Evolutionary conservation across 2,329 filamentous ascomycete species (phyloP), one percentile per base, ranked within the genome.

Genomic region (Colletotrichum filicis): DNA sequence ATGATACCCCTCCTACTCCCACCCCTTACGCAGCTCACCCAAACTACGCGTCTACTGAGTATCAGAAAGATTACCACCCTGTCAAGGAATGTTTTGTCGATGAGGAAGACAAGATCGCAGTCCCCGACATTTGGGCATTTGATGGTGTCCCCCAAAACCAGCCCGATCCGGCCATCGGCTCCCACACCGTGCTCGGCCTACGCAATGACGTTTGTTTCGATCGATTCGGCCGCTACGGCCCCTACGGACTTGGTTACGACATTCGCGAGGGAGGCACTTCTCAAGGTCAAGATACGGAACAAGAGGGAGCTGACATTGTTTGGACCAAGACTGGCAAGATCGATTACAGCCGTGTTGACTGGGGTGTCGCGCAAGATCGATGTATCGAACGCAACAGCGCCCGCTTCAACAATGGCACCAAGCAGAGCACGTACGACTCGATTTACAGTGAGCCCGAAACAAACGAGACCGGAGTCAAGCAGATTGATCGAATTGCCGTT

Each of bases 191-290:
- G 58, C 83, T 98, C 5, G 95, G 94, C 0, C 82, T 97, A 53
- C 87, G 92, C 26, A 89, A 95, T 74, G 92, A 97, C 77, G 86
- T 97, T 16, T 98, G 95, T 83, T 97, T 97, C 80, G 95, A 98
- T 78, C 90, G 95, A 6, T 97, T 95, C 79, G 94, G 94, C 22
- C 90, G 95, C 59, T 90, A 96, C 49, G 95, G 94, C 0, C 93
- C 95, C 0, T 98, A 98, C 78, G 95, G 95, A 0, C 85, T 95
- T 53, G 95, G 95, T n/a, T 97, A 97, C 82, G 90, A 89, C 77
- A 87, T 89, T 72, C 89, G 91, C 68, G 89, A 90, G 75, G 95
- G 95, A 16, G 95, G 95, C 26, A 83, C 90, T 0, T 90, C 89
- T 30, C 91, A 95, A 67, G 91, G 91, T n/a, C 86, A 93, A 68